Evolutionary conservation across 2,329 filamentous ascomycete genomes (phyloP), one percentile per base, ranked within the genome.

Genomic region (Stachybotrys echinatus): DNA sequence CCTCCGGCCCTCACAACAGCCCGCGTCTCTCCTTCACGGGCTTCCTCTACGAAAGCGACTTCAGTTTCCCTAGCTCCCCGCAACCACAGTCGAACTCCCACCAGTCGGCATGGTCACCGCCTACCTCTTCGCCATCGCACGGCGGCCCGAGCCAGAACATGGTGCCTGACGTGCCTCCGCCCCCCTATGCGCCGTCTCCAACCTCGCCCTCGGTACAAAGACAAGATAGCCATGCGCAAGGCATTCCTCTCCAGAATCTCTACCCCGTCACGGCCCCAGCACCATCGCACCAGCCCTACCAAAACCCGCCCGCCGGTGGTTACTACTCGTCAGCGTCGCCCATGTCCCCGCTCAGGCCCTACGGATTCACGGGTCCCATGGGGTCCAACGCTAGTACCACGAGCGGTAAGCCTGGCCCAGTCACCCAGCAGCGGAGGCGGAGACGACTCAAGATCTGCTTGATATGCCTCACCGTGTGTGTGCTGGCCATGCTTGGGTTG

Each of bases 401-500:
- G 10, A 43, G 42, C 19, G 20, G 42, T 19, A 43, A 43, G 42
- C 42, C 56, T 37, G 59, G 58, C 3, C 59, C 61, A 6, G 52
- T 62, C 17, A 54, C 59, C 6, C 52, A 57, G 39, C 52, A 51
- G 18, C 55, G 56, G 22, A 58, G 54, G 40, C 50, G 48, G 42
- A 57, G 56, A 23, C 58, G 54, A 47, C 20, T 58, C 17, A 55
- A 55, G 40, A 50, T 64, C 5, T 61, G 61, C 22, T 40, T 59
- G 18, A 27, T 63, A 19, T 38, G 52, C 39, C 17, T 59, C 42
- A 54, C 54, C 20, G 51, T 49, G 6, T n/a, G 61, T 12, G 18
- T 58, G 18, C 40, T 64, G n/a, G 59, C 64, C 48, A 42, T 58
- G 3, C 38, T 63, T 39, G 60, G 58, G 12, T 42, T 64, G 31